phyloP scores from a whole-genome alignment of 306 rosid species.

The Crotalaria pallida region DNA sequence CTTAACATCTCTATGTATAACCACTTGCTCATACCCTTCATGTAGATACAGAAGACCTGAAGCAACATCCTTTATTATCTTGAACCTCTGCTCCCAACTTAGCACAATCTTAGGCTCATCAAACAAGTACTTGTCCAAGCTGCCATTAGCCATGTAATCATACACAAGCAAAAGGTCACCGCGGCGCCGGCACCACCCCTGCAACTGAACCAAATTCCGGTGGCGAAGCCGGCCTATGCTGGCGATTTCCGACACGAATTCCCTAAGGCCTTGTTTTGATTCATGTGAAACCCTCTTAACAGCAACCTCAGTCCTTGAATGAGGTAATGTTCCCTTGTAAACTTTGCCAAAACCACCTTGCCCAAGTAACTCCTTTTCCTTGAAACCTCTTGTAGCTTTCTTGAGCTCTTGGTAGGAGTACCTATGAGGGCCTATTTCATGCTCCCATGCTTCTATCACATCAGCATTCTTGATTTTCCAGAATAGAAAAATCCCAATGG shows the following conservation, averaged over 20 bases:
- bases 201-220: constrained; percentile 62
- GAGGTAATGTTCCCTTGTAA: constrained; percentile 62
- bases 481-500: constrained; percentile 31
- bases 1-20: constrained; percentile 77
- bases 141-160: constrained; percentile 79
- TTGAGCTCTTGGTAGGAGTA: constrained; percentile 72
- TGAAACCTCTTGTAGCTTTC: constrained; percentile 64
- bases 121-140: constrained; percentile 62
- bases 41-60: constrained; percentile 70
- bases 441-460: constrained; percentile 74
- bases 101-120: constrained; percentile 41
- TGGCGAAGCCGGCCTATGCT: constrained; percentile 83
- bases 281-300: constrained; percentile 75
- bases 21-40: constrained; percentile 79
- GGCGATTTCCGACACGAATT: constrained; percentile 77
- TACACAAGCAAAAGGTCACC: constrained; percentile 72
- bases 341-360: constrained; percentile 80
- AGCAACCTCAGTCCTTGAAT: constrained; percentile 53
- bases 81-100: constrained; percentile 72
- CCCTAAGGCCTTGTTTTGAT: constrained; percentile 74
- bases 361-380: constrained; percentile 64
- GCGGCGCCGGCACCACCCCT: constrained; percentile 78
- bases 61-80: constrained; percentile 70
- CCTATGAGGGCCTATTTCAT: constrained; percentile 80
- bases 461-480: constrained; percentile 58